Evolutionary conservation across 805 yeast species (phyloP), one percentile per base, ranked within the genome.

Genomic region (Suhomyces emberorum): DNA sequence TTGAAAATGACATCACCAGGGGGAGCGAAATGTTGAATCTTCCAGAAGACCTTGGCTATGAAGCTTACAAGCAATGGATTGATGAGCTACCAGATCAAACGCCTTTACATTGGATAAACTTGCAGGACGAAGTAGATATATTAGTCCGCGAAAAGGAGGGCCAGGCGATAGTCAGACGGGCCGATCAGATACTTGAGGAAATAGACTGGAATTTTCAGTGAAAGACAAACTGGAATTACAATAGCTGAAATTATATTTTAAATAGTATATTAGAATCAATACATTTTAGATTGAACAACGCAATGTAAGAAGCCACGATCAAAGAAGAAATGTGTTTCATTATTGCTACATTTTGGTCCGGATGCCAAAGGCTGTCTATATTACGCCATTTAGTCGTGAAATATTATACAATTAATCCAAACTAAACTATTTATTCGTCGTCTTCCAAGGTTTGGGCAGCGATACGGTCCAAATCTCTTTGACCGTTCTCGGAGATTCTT

Each of bases 401-500:
- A 40, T 35, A 36, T 33, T 36, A 37, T 33, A 40, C 43, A 40
- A 38, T 24, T 27, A 31, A n/a, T n/a, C n/a, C n/a, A n/a, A n/a
- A 28, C 38, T 42, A 39, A 39, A 44, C 43, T 37, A 44, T 38
- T 46, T 44, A 45, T 49, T 85, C 95, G 65, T 85, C 93, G 68
- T 80, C 81, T 77, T 88, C 95, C 72, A 86, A 81, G 70, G 96
- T 88, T 79, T 88, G 96, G 72, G 95, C 96, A 69, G 98, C 98
- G 73, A 91, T 91, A 83, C 99, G 97, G 80, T 93, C 99, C 79
- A 93, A 85, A 79, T 93, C 99, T 87, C 98, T 89, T 80, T 91
- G 98, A 72, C 99, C 99, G 77, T 88, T 86, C 71, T 88, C 96
- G 52, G 97, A 84, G 82, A 93, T 88, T 76, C 89, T 88, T 83